Evolutionary conservation across 345 rosid genomes (phyloP).

Genomic region (Raphanus raphanistrum): DNA sequence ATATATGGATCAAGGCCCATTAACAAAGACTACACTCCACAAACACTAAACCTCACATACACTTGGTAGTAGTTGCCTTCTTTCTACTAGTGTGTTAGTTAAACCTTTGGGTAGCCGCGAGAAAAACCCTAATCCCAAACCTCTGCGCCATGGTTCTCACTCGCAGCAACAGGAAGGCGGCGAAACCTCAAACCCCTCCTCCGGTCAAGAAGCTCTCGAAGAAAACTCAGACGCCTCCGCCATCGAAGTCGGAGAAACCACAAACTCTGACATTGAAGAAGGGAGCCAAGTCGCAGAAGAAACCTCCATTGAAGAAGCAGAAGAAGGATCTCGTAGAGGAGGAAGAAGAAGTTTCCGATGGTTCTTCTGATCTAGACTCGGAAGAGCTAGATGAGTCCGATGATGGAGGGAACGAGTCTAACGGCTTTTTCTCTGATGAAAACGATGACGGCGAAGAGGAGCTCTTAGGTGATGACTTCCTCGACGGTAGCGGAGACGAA

Average conservation of each 20-base stretch:
- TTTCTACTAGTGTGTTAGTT: constrained; percentile 1
- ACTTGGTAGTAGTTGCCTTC: background rate
- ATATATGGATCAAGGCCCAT: background rate
- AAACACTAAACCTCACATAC: no score
- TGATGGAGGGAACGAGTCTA: constrained; percentile 28
- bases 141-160: constrained; percentile 40
- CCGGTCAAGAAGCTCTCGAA: constrained; percentile 3
- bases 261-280: constrained; percentile 47
- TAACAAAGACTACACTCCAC: background rate
- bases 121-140: constrained; percentile 24
- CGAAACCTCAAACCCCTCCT: constrained; percentile 43
- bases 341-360: constrained; percentile 41
- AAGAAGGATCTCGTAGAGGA: constrained; percentile 40
- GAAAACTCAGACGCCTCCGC: background rate
- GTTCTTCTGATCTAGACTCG: constrained; percentile 19
- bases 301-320: constrained; percentile 55
- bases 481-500: constrained; percentile 38
- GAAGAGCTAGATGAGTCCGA: constrained; percentile 38
- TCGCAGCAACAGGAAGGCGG: constrained; percentile 55
- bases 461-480: constrained; percentile 30
- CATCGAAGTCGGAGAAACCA: constrained; percentile 40
- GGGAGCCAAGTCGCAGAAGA: constrained; percentile 42
- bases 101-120: constrained; percentile 33
- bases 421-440: constrained; percentile 28
- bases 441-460: constrained; percentile 26